Conservation (phyloP, 371 early-diverging fungal genomes). For the Entomophthora muscae region DNA sequence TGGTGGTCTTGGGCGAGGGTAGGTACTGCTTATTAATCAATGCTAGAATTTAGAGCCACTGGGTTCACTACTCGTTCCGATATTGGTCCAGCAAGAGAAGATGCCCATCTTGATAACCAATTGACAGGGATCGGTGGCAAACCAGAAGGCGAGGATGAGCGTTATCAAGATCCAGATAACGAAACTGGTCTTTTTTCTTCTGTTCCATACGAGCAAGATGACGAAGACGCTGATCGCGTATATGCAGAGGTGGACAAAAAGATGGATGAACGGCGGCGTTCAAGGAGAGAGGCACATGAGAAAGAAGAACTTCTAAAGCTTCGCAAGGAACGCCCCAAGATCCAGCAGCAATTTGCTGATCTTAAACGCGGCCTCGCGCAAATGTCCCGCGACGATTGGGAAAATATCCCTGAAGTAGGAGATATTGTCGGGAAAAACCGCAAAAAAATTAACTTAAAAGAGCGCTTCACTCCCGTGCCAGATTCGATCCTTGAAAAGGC, state of each 20-base stretch:
- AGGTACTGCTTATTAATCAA: slow-evolving; percentile 5
- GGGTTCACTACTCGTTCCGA: slow-evolving; percentile 97
- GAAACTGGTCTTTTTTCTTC: slow-evolving; percentile 78
- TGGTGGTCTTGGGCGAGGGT: slow-evolving; percentile 89
- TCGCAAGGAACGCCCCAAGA: slow-evolving; percentile 38
- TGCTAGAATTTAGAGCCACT: slow-evolving; percentile 39
- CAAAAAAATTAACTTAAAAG: slow-evolving; percentile 36
- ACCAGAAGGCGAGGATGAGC: slow-evolving; percentile 43
- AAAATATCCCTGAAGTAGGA: slow-evolving; percentile 76
- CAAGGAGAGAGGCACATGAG: slow-evolving; percentile 45
- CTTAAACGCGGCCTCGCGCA: slow-evolving; percentile 61
- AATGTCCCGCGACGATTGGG: slow-evolving; percentile 79
- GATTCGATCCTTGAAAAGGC: slow-evolving; percentile 64
- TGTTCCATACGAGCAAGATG: slow-evolving; percentile 84
- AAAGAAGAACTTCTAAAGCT: slow-evolving; percentile 30
- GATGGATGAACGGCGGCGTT: slow-evolving; percentile 76
- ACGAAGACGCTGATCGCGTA: slow-evolving; percentile 91
- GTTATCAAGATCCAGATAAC: slow-evolving; percentile 84
- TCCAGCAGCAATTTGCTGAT: slow-evolving; percentile 84
- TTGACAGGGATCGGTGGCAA: neutral
- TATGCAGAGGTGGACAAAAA: slow-evolving; percentile 78
- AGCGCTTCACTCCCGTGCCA: slow-evolving; percentile 55
- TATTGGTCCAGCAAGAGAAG: slow-evolving; percentile 90
- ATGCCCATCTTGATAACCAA: slow-evolving; percentile 2
- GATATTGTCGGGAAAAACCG: slow-evolving; percentile 71